These are phyloP conservation scores for Alternaria sp. DNA, from an alignment of 2,329 filamentous ascomycete species.

Conservation along the genomic window DNA sequence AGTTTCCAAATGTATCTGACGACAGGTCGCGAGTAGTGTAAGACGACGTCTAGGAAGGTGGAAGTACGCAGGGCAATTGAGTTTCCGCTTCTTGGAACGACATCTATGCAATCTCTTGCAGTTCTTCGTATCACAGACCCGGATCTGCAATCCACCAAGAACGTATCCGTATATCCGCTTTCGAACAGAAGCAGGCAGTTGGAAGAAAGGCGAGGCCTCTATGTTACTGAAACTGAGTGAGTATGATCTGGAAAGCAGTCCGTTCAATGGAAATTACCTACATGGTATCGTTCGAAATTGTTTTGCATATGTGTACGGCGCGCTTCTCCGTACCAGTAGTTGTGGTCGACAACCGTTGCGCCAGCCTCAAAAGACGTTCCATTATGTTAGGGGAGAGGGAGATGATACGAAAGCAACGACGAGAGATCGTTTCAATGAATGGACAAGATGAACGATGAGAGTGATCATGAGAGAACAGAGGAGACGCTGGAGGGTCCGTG, in stretches of 20 bases:
- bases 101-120: conserved; percentile 5
- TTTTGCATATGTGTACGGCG: too few relatives aligned
- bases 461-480: background rate
- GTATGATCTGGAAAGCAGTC: background rate
- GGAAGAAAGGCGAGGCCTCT: conserved; percentile 3
- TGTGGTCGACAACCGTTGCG: background rate
- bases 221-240: background rate
- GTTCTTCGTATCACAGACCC: conserved; percentile 2
- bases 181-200: conserved; percentile 3
- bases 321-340: background rate
- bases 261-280: background rate
- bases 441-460: background rate
- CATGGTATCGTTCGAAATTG: background rate
- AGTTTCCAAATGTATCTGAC: background rate
- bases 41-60: conserved; percentile 7
- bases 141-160: conserved; percentile 5
- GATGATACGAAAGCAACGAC: background rate
- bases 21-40: background rate
- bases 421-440: background rate
- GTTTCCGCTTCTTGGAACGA: conserved; percentile 2
- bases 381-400: background rate
- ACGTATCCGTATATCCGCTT: conserved; percentile 5
- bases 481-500: background rate
- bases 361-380: background rate
- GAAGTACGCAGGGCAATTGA: conserved; percentile 7